Conservation (phyloP, 768 basidiomycete species). For the Pilatotrama ljubarskyi region DNA sequence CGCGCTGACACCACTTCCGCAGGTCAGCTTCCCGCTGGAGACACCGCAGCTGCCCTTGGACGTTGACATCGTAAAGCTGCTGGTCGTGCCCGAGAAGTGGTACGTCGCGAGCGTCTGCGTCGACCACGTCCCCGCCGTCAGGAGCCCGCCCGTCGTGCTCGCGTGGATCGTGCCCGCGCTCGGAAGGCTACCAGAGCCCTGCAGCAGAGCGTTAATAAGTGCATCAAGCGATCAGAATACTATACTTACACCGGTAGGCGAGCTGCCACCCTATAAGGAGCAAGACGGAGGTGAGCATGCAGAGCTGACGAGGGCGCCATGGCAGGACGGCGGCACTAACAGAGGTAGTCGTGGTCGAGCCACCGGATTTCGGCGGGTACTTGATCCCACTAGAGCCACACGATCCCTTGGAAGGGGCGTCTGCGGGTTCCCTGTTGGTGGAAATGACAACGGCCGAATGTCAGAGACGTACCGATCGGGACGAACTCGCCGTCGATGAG, state of each 20-base stretch:
- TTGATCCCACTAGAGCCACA: constrained; percentile 60
- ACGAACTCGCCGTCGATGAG: constrained; percentile 64
- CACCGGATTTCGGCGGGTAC: constrained; percentile 57
- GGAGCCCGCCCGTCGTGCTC: constrained; percentile 48
- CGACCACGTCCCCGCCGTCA: constrained; percentile 59
- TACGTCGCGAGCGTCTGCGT: constrained; percentile 61
- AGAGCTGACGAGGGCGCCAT: neutral
- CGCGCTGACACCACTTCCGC: constrained; percentile 49
- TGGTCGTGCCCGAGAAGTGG: constrained; percentile 46
- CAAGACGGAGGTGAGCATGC: neutral
- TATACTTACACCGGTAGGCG: constrained; percentile 17
- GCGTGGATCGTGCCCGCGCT: constrained; percentile 49
- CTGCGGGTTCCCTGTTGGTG: constrained; percentile 34
- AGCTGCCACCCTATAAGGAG: constrained; percentile 11
- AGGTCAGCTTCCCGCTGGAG: constrained; percentile 44
- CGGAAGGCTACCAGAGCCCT: constrained; percentile 36
- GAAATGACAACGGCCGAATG: neutral
- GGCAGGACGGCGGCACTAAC: neutral
- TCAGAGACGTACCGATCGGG: constrained; percentile 49
- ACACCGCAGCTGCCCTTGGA: constrained; percentile 61
- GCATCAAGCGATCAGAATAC: neutral
- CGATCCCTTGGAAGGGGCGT: constrained; percentile 47
- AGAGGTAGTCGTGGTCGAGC: constrained; percentile 13
- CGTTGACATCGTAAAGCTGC: constrained; percentile 57
- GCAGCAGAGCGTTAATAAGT: neutral